Evolutionary conservation across 345 rosid species (phyloP), one percentile per base, ranked within the genome.

Genomic region (Anacardium occidentale): DNA sequence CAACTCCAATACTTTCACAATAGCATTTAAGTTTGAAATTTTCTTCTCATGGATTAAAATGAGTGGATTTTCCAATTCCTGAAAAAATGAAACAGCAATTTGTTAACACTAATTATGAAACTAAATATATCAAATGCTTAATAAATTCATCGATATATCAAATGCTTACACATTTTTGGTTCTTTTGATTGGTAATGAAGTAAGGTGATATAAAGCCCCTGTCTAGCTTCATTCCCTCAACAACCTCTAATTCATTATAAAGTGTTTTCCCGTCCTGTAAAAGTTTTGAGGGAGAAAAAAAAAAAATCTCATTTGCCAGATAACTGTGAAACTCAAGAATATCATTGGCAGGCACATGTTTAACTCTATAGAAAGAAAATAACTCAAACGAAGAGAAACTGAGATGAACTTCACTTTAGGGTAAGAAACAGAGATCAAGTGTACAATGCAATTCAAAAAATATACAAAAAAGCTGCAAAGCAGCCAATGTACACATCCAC

Each of bases 181-280:
- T 83, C 66, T 85, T 85, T 45, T 62, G 73, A 47, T 85, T 78
- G 5, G 86, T 83, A 56, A 79, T 72, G 59, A 85, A 85, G 57
- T 81, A 82, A 17, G 89, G 84, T 22, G 89, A 85, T 60, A 81
- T 79, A 55, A 83, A 85, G 29, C 89, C 89, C 53, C 84, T 74
- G 63, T 79, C 87, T 60, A 83, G 76, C 75, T 81, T 85, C 84
- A 85, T 77, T 25, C 89, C 89, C 70, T 83, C 87, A 13, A 83
- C 87, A 62, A 85, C 85, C 70, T 83, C 86, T 64, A 85, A 67
- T 54, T 85, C 87, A 70, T 81, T 85, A 57, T 52, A 34, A 24
- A 83, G 55, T 47, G 86, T 85, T 68, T 81, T 85, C 52, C 89
- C 86, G 61, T 85, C 86, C 89, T 85, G 74, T 10, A 69, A 72